A percentile compares a stretch with the other conserved stretches of the same genome.
Conservation (phyloP, 352 stramenopile genomes). For the Globisporangium irregulare region DNA sequence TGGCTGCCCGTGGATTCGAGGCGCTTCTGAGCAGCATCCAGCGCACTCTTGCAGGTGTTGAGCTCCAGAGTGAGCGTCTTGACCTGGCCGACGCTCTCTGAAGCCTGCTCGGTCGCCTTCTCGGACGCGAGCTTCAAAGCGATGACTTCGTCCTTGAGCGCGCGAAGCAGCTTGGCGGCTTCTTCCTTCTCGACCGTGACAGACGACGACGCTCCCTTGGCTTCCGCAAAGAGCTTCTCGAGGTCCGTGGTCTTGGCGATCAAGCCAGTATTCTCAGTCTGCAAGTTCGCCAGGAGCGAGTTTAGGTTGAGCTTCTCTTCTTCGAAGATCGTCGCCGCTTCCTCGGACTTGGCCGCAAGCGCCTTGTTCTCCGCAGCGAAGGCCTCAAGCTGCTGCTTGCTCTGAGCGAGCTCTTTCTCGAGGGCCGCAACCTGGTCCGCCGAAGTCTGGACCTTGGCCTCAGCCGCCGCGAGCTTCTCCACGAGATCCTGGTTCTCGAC, state of each 20-base stretch:
- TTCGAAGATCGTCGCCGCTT: constrained; percentile 24
- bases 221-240: constrained; percentile 18
- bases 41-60: constrained; percentile 27
- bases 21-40: constrained; percentile 32
- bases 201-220: constrained; percentile 14
- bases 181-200: constrained; percentile 41
- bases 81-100: constrained; percentile 26
- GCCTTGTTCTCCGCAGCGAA: constrained; percentile 1
- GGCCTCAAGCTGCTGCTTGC: constrained; percentile 17
- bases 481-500: constrained; percentile 13
- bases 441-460: constrained; percentile 11
- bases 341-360: constrained; percentile 15
- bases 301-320: constrained; percentile 32
- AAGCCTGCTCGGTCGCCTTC: constrained; percentile 29
- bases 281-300: constrained; percentile 27
- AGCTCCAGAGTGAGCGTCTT: constrained; percentile 38
- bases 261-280: constrained; percentile 19
- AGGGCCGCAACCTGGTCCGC: constrained; percentile 22
- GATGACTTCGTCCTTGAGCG: constrained; percentile 58
- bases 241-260: constrained; percentile 27
- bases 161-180: constrained; percentile 24
- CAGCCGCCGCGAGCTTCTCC: constrained; percentile 14
- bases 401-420: constrained; percentile 26
- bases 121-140: constrained; percentile 38
- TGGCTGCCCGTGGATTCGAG: constrained; percentile 32